Evolutionary conservation across 495 filamentous ascomycete genomes (phyloP), one percentile per base, ranked within the genome.

Genomic region (Letharia columbiana): DNA sequence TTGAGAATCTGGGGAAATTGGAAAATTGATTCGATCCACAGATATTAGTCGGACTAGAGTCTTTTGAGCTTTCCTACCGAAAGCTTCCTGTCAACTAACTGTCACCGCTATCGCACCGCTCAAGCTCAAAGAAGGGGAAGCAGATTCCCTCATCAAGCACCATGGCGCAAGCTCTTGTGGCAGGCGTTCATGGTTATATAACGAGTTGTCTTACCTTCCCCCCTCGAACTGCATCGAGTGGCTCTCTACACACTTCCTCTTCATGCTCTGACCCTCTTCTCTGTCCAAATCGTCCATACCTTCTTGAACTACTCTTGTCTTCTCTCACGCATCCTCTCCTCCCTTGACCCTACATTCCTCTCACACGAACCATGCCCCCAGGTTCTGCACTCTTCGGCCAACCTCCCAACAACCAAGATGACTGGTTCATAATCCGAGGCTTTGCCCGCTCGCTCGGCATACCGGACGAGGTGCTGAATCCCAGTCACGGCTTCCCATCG

Each of bases 301-400:
- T 3, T 47, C 17, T 9, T 11, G 47, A 23, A 11, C 10, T 8
- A 28, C 20, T 9, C 47, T 11, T 12, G 10, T 52, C 49, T 39
- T 39, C 37, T 39, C 49, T 28, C 23, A 10, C 7, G 3, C 47
- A 28, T 28, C 49, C 12, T 4, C 12, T 9, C 49, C 3, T 28
- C 23, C 23, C 23, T 3, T 31, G 10, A 4, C 8, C 7, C 47
- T 4, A 28, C 52, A 28, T 8, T 1, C 28, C 15, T 8, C 2
- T 8, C n/a, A 15, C 52, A 17, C 47, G 10, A 28, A 35, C 33
- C 61, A 62, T 45, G 44, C n/a, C 65, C 17, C 33, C 62, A 11
- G 6, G 6, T 13, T 71, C 68, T 2, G 70, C 70, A 1, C 52
- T 71, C 17, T 13, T 69, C 42, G 68, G 68, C 28, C 54, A 69